Evolutionary conservation across 2,329 filamentous ascomycete genomes (phyloP).

Genomic region (Botrytis porri): DNA sequence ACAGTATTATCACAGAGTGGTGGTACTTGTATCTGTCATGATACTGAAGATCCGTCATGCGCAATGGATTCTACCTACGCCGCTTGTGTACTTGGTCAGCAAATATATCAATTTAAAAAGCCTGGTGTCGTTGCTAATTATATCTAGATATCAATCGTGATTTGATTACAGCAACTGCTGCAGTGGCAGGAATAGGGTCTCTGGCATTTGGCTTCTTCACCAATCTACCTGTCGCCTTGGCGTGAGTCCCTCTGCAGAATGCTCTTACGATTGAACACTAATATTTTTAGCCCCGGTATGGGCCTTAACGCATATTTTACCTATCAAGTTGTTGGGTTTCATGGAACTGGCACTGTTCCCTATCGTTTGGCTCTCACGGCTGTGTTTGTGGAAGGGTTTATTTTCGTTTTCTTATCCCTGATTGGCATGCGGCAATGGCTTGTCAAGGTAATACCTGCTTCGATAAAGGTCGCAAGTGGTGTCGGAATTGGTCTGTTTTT

Average conservation of each 20-base stretch:
- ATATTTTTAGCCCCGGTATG: slow-evolving; percentile 56
- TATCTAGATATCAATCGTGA: slow-evolving; percentile 44
- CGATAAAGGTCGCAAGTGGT: slow-evolving; percentile 63
- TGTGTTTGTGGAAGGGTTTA: slow-evolving; percentile 62
- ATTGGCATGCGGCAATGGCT: slow-evolving; percentile 73
- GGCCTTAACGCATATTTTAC: slow-evolving; percentile 67
- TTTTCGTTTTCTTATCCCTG: slow-evolving; percentile 62
- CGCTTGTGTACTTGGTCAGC: slow-evolving; percentile 42
- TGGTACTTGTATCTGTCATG: slow-evolving; percentile 66
- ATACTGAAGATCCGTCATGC: slow-evolving; percentile 35
- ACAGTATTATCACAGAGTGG: slow-evolving; percentile 72
- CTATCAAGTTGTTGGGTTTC: slow-evolving; percentile 62
- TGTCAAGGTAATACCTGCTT: slow-evolving; percentile 61
- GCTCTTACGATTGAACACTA: background rate
- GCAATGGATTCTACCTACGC: slow-evolving; percentile 42
- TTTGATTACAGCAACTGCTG: slow-evolving; percentile 79
- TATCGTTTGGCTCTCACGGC: slow-evolving; percentile 61
- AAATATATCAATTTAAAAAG: background rate
- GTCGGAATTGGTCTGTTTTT: slow-evolving; percentile 65
- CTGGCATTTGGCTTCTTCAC: slow-evolving; percentile 78
- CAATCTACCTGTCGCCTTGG: slow-evolving; percentile 74
- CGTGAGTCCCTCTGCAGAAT: slow-evolving; percentile 49
- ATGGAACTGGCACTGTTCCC: slow-evolving; percentile 54
- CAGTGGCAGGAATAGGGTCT: slow-evolving; percentile 70
- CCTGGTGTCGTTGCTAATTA: background rate